Base-by-base conservation (phyloP, 495 filamentous ascomycete species). In the Penicillium canescens region DNA sequence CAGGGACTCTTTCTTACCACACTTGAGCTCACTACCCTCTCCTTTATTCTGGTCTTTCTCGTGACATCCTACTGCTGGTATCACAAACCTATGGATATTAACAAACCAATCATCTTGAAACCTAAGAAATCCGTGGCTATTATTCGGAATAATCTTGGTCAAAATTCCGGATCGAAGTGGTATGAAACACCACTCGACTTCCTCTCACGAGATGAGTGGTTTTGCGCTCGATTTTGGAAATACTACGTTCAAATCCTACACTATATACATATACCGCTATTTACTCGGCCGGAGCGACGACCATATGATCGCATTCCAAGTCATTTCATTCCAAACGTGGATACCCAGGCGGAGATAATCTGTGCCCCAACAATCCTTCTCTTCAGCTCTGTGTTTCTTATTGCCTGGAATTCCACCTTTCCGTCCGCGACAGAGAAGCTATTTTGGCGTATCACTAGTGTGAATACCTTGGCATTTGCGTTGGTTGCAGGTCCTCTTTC, bases 21-120 rank as follows among this genome's bases (percentile, higher is more conserved):
- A 8, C 55, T 76, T 0, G 76, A 77, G 52, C 57, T 78, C 3
- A 76, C 76, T 11, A 73, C 70, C 2, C 53, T 76, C 11, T 72
- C 64, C 1, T 77, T 77, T 44, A 69, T 74, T 6, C 12, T 78
- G 1, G 65, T 67, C 23, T 64, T 70, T 8, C 50, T 79, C 0
- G 18, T 71, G 0, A 76, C 74, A 6, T 77, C 73, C 14, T 55
- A 55, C 6, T 57, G 74, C 42, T 80, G 77, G 77, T 66, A 63
- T 54, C 14, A 68, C 21, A 79, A 80, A 40, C 75, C 77, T 2
- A 52, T 62, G 13, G 62, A 75, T 33, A 47, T 75, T 7, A 41
- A 56, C 13, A 51, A 63, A 38, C 60, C 67, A 3, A 65, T 69
- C 2, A 53, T 42, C 3, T 26, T 62, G 1, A 13, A 38, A 4